Evolutionary conservation across 495 filamentous ascomycete genomes (phyloP).

Genomic region (Penicillium arizonense): DNA sequence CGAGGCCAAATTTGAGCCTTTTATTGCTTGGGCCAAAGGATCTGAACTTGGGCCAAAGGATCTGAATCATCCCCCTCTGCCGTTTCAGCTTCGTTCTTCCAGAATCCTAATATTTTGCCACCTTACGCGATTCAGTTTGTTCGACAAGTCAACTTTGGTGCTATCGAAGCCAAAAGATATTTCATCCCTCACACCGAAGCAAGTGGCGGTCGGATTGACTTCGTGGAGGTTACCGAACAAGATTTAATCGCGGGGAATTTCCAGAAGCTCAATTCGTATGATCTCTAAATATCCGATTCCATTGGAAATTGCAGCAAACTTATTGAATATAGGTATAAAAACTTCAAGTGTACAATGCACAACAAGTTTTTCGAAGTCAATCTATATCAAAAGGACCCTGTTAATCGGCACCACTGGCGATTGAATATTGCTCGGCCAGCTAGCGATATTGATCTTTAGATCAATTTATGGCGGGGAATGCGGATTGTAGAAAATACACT

Average conservation of each 20-base stretch:
- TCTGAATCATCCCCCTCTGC: constrained; percentile 1
- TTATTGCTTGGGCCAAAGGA: constrained; percentile 3
- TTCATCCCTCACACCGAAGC: constrained; percentile 2
- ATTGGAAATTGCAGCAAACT: background rate
- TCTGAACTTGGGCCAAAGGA: too few species aligned
- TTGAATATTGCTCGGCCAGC: constrained; percentile 9
- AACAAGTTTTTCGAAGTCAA: constrained; percentile 14
- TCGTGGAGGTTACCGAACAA: constrained; percentile 11
- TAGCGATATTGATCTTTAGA: constrained; percentile 7
- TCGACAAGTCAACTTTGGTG: constrained; percentile 10
- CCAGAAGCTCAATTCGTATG: constrained; percentile 12
- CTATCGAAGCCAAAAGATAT: constrained; percentile 9
- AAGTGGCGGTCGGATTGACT: background rate
- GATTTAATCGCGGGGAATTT: constrained; percentile 9
- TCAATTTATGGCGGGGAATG: background rate
- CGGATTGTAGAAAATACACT: too few species aligned
- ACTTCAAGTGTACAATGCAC: constrained; percentile 10
- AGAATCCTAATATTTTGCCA: background rate
- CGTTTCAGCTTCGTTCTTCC: constrained; percentile 2
- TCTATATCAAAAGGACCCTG: constrained; percentile 11
- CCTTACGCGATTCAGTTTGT: constrained; percentile 8
- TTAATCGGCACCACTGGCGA: constrained; percentile 11
- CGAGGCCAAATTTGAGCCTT: constrained; percentile 7
- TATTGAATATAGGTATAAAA: constrained; percentile 6
- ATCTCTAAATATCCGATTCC: too few species aligned